Evolutionary conservation across 106 monocot species (phyloP).

Genomic region (Allium cepa): DNA sequence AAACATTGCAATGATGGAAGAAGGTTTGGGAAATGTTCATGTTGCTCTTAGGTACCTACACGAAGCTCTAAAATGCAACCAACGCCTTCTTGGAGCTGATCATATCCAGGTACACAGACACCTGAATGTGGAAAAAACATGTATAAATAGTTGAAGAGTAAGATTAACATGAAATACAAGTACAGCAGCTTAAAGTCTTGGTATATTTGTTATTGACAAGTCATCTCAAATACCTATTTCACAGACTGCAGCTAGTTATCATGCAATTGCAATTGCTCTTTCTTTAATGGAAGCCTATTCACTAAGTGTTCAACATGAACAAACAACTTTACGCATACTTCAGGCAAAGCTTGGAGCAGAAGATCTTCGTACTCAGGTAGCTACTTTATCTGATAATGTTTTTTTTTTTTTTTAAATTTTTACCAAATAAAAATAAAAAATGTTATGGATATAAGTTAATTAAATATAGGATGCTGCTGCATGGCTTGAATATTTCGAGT

Average conservation of each 20-base stretch:
- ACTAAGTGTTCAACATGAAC: slow-evolving; percentile 94
- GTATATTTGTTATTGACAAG: too few relatives aligned
- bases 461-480: slow-evolving; percentile 90
- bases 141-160: not conserved
- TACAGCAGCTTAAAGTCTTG: too few relatives aligned
- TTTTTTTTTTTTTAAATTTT: not conserved
- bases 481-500: slow-evolving; percentile 96
- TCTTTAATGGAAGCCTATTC: slow-evolving; percentile 97
- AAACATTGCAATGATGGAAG: slow-evolving; percentile 99
- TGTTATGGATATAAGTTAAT: not conserved
- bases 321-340: slow-evolving; percentile 89
- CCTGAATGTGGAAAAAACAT: not conserved
- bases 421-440: not conserved
- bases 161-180: too few relatives aligned
- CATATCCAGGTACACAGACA: slow-evolving; percentile 69
- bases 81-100: slow-evolving; percentile 84
- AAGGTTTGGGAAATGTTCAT: slow-evolving; percentile 94
- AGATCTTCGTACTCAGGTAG: slow-evolving; percentile 92
- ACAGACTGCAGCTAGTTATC: slow-evolving; percentile 98
- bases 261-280: slow-evolving; percentile 94
- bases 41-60: slow-evolving; percentile 93
- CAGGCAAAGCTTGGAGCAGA: slow-evolving; percentile 89
- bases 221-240: slow-evolving; percentile 1
- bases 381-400: not conserved
- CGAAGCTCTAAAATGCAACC: slow-evolving; percentile 91